Percentiles rank a stretch among this genome's conserved stretches.
phyloP scores from a whole-genome alignment of 2,329 filamentous ascomycete genomes.

The Fusarium equiseti region DNA sequence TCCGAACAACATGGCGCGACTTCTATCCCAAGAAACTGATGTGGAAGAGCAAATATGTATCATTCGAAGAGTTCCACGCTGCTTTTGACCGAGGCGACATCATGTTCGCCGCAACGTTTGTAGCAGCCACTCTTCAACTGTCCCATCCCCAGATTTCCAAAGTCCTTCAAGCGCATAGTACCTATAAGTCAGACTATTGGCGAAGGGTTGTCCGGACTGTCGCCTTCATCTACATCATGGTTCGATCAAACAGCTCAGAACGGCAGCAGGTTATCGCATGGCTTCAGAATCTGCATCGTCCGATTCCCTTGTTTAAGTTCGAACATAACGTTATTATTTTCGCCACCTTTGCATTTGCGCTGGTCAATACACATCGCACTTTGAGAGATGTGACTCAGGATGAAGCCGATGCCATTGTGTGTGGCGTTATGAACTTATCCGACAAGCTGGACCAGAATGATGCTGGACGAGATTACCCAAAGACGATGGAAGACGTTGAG shows the following conservation, averaged over 20 bases:
- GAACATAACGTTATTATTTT: not conserved
- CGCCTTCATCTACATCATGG: not conserved
- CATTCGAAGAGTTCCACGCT: not conserved
- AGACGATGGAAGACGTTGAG: not conserved
- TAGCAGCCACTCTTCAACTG: not conserved
- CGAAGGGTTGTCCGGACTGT: not conserved
- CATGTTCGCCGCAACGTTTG: not conserved
- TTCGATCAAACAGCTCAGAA: not conserved
- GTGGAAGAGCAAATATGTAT: not conserved
- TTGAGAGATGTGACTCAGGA: not conserved
- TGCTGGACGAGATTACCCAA: not conserved
- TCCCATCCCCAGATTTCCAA: not conserved
- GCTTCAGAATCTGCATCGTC: not conserved
- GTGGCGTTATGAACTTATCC: not conserved
- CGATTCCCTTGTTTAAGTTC: accelerated
- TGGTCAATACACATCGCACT: not conserved
- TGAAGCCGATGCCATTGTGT: not conserved
- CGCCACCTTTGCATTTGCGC: not conserved
- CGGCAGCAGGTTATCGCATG: not conserved
- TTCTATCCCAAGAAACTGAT: not conserved
- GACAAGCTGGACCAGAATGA: not conserved
- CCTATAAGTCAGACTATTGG: not conserved
- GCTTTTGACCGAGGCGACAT: not conserved
- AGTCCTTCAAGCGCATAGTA: not conserved
- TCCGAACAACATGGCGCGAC: not conserved